Percentiles rank a stretch among this genome's conserved stretches.
phyloP scores from a whole-genome alignment of 2,329 filamentous ascomycete species.

The Septoria linicola region DNA sequence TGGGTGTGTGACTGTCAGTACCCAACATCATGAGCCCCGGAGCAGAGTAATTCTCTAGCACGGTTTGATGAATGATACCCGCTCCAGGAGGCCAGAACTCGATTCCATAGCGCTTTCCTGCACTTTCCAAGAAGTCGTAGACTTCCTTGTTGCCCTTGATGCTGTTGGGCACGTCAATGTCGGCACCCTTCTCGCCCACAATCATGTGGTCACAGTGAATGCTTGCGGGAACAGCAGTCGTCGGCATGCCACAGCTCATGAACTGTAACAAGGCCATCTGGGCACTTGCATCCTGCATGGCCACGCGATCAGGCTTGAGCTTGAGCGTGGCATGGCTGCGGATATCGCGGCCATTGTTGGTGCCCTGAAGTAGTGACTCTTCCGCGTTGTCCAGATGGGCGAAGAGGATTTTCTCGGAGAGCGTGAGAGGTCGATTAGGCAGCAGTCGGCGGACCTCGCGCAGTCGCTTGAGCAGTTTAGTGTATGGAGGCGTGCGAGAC shows the following conservation, averaged over 20 bases:
- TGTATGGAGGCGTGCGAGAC: conserved; percentile 72
- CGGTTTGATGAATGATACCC: conserved; percentile 95
- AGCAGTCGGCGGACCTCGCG: conserved; percentile 73
- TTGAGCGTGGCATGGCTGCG: conserved; percentile 89
- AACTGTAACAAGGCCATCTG: conserved; percentile 99
- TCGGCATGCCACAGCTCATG: conserved; percentile 90
- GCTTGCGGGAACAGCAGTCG: conserved; percentile 89
- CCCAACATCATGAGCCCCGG: conserved; percentile 98
- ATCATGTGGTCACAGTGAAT: conserved; percentile 99
- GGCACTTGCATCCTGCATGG: conserved; percentile 98
- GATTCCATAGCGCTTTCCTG: conserved; percentile 85
- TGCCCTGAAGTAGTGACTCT: conserved; percentile 79
- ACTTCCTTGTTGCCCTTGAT: conserved; percentile 94
- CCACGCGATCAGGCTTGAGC: conserved; percentile 94
- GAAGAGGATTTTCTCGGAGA: conserved; percentile 98
- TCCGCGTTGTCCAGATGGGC: conserved; percentile 88
- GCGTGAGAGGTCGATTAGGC: conserved; percentile 63
- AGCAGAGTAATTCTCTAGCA: conserved; percentile 96
- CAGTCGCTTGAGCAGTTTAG: conserved; percentile 75
- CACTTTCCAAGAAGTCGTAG: conserved; percentile 94
- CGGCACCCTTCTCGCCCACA: conserved; percentile 86
- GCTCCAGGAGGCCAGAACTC: conserved; percentile 95
- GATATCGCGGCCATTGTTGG: conserved; percentile 78
- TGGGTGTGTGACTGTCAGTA: conserved; percentile 95
- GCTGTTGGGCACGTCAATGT: conserved; percentile 77